These are phyloP conservation scores for Cercospora beticola DNA, from an alignment of 2,329 filamentous ascomycete genomes.

Conservation along the genomic window DNA sequence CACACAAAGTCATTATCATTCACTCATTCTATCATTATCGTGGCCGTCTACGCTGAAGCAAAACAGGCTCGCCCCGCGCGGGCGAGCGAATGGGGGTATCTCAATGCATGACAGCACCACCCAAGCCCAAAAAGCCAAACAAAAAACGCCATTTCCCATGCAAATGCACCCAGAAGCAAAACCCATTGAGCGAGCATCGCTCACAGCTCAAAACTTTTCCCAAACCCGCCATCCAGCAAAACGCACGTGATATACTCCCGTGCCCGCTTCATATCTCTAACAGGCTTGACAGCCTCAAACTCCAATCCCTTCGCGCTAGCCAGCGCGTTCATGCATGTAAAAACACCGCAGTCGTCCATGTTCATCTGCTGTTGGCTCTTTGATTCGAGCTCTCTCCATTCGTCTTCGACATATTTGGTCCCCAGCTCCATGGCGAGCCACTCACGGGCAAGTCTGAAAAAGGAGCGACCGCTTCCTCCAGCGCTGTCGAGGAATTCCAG, in stretches of 20 bases:
- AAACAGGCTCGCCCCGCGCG: not conserved
- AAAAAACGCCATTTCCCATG: not conserved
- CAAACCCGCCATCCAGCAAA: constrained; percentile 66
- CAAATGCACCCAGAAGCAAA: not conserved
- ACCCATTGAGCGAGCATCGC: not conserved
- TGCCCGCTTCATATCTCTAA: constrained; percentile 29
- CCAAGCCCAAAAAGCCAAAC: not conserved
- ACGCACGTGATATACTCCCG: constrained; percentile 61
- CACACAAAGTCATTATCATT: not conserved
- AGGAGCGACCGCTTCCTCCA: constrained; percentile 42
- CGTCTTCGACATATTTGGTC: constrained; percentile 54
- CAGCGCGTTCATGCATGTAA: constrained; percentile 71
- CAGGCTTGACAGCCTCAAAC: constrained; percentile 23
- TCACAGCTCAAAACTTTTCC: constrained; percentile 52
- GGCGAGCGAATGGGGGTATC: not conserved
- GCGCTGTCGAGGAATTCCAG: constrained; percentile 72
- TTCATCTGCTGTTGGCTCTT: constrained; percentile 62
- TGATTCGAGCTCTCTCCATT: constrained; percentile 59
- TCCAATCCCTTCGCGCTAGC: constrained; percentile 57
- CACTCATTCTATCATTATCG: not conserved
- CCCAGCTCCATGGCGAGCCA: constrained; percentile 62
- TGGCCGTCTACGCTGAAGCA: not conserved
- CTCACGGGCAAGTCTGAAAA: constrained; percentile 37
- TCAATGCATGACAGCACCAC: not conserved
- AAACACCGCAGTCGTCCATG: constrained; percentile 73